A percentile compares a stretch with the other conserved stretches of the same genome.
These are phyloP conservation scores for Cyclostephanos tholiformis DNA, from an alignment of 108 stramenopile genomes.

Conservation along the genomic window DNA sequence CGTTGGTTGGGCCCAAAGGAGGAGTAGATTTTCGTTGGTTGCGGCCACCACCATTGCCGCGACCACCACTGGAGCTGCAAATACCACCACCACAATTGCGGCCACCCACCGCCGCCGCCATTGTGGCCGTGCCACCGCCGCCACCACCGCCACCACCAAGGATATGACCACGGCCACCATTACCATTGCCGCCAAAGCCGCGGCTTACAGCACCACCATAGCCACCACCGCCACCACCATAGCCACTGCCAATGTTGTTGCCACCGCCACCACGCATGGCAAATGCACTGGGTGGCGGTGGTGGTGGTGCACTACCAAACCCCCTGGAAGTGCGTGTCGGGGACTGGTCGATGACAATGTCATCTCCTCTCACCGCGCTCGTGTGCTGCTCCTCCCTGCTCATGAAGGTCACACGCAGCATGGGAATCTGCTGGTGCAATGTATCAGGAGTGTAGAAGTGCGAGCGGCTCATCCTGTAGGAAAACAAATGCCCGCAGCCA, in stretches of 20 bases:
- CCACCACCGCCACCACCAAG: too few species aligned
- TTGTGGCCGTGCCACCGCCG: too few species aligned
- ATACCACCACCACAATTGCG: too few species aligned
- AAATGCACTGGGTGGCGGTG: background rate
- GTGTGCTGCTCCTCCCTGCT: background rate
- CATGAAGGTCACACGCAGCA: background rate
- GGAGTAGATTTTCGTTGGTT: too few species aligned
- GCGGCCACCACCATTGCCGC: too few species aligned
- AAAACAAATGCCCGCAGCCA: background rate
- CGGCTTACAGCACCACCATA: too few species aligned
- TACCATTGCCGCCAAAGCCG: too few species aligned
- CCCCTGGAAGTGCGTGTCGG: background rate
- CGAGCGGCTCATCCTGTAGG: background rate
- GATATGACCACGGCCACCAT: too few species aligned
- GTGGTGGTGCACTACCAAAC: background rate
- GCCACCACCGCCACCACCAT: background rate
- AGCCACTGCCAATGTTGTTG: background rate
- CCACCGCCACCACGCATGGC: background rate
- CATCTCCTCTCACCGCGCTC: background rate
- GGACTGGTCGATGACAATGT: background rate
- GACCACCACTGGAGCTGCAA: too few species aligned
- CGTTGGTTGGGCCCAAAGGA: too few species aligned
- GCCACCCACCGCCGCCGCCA: too few species aligned
- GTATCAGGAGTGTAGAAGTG: background rate
- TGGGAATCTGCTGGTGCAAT: background rate